Percentiles rank a stretch among this genome's conserved stretches.
These are phyloP conservation scores for Spathaspora arborariae DNA, from an alignment of 805 yeast species.

Conservation along the genomic window DNA sequence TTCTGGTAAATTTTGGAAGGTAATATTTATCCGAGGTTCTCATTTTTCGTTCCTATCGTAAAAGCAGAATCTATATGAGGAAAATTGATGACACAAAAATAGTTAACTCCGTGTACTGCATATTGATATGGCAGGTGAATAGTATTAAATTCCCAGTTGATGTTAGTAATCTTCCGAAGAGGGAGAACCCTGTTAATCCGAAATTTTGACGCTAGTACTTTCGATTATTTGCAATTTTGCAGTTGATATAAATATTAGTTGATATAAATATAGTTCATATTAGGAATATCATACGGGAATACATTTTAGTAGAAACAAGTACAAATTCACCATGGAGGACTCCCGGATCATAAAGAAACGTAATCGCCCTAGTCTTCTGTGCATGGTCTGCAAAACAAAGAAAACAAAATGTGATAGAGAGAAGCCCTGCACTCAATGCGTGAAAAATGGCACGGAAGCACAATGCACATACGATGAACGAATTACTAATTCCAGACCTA, in stretches of 20 bases:
- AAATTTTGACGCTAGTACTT: too few relatives aligned
- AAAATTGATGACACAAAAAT: not conserved
- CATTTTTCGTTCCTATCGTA: not conserved
- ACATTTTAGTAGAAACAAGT: not conserved
- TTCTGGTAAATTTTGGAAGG: too few relatives aligned
- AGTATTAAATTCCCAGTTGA: too few relatives aligned
- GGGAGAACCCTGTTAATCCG: too few relatives aligned
- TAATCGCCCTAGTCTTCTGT: slow-evolving; percentile 35
- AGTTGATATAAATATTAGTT: too few relatives aligned
- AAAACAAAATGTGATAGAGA: slow-evolving; percentile 41
- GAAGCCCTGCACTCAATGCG: slow-evolving; percentile 34
- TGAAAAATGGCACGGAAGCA: slow-evolving; percentile 19
- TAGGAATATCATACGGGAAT: too few relatives aligned
- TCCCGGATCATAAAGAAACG: slow-evolving; percentile 11
- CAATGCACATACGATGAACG: slow-evolving; percentile 13
- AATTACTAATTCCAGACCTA: not conserved
- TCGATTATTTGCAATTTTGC: too few relatives aligned
- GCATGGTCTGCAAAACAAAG: slow-evolving; percentile 33
- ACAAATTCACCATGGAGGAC: not conserved
- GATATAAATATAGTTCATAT: too few relatives aligned
- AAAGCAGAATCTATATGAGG: not conserved
- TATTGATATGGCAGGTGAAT: too few relatives aligned
- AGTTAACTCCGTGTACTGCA: too few relatives aligned
- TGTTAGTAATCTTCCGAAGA: too few relatives aligned
- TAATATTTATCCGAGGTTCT: not conserved